Evolutionary conservation across 2,329 filamentous ascomycete species (phyloP).

Genomic region (Ophiostoma sp.): DNA sequence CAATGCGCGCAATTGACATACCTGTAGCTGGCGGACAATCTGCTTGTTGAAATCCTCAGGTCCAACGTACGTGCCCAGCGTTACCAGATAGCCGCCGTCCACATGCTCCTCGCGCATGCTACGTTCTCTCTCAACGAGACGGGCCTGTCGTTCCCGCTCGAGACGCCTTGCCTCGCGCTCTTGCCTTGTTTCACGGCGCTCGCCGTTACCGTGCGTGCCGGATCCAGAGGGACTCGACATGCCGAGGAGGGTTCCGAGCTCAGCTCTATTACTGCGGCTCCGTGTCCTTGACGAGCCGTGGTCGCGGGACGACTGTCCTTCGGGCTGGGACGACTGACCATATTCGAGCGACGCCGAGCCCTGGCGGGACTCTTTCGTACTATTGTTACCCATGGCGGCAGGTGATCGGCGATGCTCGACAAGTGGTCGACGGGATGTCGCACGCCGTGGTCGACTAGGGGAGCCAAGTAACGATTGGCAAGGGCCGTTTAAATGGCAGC

Average conservation of each 20-base stretch:
- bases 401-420: neutral
- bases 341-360: slow-evolving; percentile 21
- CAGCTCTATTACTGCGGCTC: slow-evolving; percentile 38
- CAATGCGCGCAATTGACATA: slow-evolving; percentile 37
- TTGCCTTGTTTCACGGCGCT: slow-evolving; percentile 77
- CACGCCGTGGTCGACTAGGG: neutral
- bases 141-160: slow-evolving; percentile 70
- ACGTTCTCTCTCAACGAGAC: slow-evolving; percentile 78
- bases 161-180: slow-evolving; percentile 82
- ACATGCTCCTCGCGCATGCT: slow-evolving; percentile 90
- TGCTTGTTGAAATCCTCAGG: slow-evolving; percentile 89
- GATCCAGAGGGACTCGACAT: neutral
- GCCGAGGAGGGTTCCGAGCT: slow-evolving; percentile 35
- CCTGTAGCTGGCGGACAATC: slow-evolving; percentile 83
- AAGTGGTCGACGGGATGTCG: neutral
- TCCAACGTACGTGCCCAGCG: slow-evolving; percentile 87
- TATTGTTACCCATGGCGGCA: slow-evolving; percentile 34
- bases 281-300: slow-evolving; percentile 28
- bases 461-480: neutral
- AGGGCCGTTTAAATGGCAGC: neutral
- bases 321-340: neutral
- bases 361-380: slow-evolving; percentile 34
- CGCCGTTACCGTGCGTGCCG: neutral
- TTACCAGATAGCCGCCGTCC: slow-evolving; percentile 91
- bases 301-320: slow-evolving; percentile 27